Evolutionary conservation across 2,329 filamentous ascomycete genomes (phyloP).

Genomic region (Pyrenophora tritici-repentis): DNA sequence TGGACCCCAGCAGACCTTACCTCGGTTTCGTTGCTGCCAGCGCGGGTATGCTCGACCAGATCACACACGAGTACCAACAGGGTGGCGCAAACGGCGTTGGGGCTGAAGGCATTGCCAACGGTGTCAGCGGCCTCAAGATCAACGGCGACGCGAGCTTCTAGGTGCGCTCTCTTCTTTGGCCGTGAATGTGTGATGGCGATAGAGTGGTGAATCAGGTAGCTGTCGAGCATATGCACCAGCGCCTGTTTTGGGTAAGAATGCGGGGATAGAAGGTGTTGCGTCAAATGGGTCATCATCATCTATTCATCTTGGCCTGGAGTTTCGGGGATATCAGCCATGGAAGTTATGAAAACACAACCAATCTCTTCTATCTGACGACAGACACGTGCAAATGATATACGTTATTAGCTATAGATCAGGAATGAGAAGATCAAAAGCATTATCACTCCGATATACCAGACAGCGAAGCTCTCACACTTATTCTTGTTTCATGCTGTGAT

Average conservation of each 20-base stretch:
- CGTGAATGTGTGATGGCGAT: background rate
- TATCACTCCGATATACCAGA: too few species aligned
- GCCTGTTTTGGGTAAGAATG: background rate
- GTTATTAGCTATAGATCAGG: too few species aligned
- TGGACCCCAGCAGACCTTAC: conserved; percentile 75
- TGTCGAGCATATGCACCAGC: background rate
- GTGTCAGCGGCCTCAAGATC: conserved; percentile 27
- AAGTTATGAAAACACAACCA: too few species aligned
- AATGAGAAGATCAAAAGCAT: too few species aligned
- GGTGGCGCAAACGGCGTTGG: conserved; percentile 16
- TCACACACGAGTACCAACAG: conserved; percentile 43
- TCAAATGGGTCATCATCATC: too few species aligned
- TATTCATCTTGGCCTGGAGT: too few species aligned
- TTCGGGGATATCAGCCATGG: too few species aligned
- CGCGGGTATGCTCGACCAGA: conserved; percentile 65
- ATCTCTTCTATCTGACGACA: too few species aligned
- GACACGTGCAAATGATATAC: too few species aligned
- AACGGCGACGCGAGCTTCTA: conserved; percentile 26
- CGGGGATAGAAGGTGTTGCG: too few species aligned
- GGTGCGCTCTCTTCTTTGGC: background rate
- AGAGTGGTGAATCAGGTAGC: background rate
- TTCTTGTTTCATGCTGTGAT: too few species aligned
- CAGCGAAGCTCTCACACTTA: too few species aligned
- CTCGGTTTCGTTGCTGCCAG: conserved; percentile 84
- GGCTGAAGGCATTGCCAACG: conserved; percentile 31